A percentile compares a stretch with the other conserved stretches of the same genome.
phyloP scores from a whole-genome alignment of 805 yeast genomes.

The Metschnikowia anglica region DNA sequence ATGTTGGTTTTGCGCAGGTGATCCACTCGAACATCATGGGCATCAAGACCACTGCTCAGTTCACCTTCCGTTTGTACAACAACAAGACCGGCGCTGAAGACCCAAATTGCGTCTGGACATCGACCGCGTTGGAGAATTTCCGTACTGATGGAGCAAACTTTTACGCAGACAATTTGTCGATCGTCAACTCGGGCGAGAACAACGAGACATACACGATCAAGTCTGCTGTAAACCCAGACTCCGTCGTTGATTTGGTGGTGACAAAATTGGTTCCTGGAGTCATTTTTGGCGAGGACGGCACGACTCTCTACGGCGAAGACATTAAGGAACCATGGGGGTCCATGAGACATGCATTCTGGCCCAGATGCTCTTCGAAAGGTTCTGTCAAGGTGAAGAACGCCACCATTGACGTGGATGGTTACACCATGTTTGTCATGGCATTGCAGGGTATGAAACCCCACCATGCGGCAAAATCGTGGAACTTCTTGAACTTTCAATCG shows the following conservation, averaged over 20 bases:
- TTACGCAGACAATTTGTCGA: slow-evolving; percentile 68
- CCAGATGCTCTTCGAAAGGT: slow-evolving; percentile 75
- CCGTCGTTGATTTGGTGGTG: slow-evolving; percentile 67
- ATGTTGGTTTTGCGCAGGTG: slow-evolving; percentile 87
- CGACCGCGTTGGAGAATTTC: slow-evolving; percentile 83
- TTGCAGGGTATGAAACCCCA: slow-evolving; percentile 99
- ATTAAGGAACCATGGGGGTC: slow-evolving; percentile 89
- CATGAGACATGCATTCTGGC: slow-evolving; percentile 97
- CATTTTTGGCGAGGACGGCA: slow-evolving; percentile 87
- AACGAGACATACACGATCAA: slow-evolving; percentile 49
- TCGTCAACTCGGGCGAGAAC: slow-evolving; percentile 56
- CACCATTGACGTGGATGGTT: slow-evolving; percentile 43
- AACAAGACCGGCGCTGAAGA: slow-evolving; percentile 41
- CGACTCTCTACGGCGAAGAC: slow-evolving; percentile 84
- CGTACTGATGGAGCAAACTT: slow-evolving; percentile 71
- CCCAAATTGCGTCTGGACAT: slow-evolving; percentile 72
- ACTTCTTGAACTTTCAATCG: slow-evolving; percentile 86
- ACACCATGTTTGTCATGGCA: slow-evolving; percentile 90
- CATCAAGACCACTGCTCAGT: slow-evolving; percentile 85
- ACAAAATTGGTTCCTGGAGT: slow-evolving; percentile 71
- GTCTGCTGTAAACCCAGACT: slow-evolving; percentile 65
- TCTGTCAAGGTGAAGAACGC: slow-evolving; percentile 47
- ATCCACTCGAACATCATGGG: slow-evolving; percentile 93
- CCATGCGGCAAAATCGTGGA: slow-evolving; percentile 98
- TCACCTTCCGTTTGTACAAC: slow-evolving; percentile 80